Base-by-base conservation (phyloP, 1,139 yeast genomes). In the Ogataea hybrid region DNA sequence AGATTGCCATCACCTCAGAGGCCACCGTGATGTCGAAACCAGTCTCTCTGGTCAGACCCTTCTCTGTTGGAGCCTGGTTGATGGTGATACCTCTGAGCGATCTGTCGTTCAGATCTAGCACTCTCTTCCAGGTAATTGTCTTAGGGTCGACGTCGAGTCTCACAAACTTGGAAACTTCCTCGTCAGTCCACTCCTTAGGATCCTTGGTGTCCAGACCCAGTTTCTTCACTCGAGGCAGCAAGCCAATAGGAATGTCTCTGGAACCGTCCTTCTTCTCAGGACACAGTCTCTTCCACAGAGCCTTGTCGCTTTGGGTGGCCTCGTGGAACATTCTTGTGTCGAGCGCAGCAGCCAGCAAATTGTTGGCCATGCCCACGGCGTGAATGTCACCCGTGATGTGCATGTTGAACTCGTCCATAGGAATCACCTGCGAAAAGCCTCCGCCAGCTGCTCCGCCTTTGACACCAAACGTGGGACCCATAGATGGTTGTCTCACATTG, bases 371-470 rank as follows among this genome's bases (percentile, higher is more conserved):
- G 42, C 95, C 80, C 53, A 92, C 88, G 43, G 98, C 98, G 65
- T 92, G 98, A 56, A 92, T 90, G 65, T 92, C 98, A 65, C 98
- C 98, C 39, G 98, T 92, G 54, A 92, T 81, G 65, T 92, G 98
- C 86, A 92, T 81, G 73, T 92, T 92, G 75, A 92, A 92, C 68
- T 92, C 98, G 65, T 92, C 98, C 98, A 92, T 92, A 50, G 98
- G 98, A 61, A 92, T 89, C 39, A 92, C 97, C 70, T 92, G 97
- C 8, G 97, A 84, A 69, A 90, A 92, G 48, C 98, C 98, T 64
- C 98, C 98, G 63, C 98, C 98, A 15, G 98, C 97, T 51, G 98
- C 98, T 68, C 98, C 98, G 64, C 97, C 97, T 70, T 90, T 92
- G 62, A 92, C 89, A 68, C 98, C 98, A 59, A 92, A 92, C 16